Evolutionary conservation across 1,139 yeast genomes (phyloP).

Genomic region (Lodderomyces elongisporus): DNA sequence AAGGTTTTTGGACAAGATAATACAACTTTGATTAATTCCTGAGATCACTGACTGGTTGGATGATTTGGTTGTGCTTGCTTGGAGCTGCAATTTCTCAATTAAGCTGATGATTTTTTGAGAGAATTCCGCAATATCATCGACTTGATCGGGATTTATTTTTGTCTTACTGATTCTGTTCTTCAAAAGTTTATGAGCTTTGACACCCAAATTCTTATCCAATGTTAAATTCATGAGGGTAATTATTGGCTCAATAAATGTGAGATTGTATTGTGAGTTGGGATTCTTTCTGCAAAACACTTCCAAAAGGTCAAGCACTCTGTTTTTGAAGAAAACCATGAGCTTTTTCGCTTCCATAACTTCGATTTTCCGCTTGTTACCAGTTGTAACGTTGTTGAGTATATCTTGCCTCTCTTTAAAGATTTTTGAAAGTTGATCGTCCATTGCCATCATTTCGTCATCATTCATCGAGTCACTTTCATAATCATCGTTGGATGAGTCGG

Average conservation of each 20-base stretch:
- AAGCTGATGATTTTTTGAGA: constrained; percentile 19
- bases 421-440: constrained; percentile 77
- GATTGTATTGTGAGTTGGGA: constrained; percentile 36
- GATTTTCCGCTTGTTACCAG: constrained; percentile 64
- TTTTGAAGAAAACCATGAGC: constrained; percentile 74
- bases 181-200: constrained; percentile 68
- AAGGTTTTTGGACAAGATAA: constrained; percentile 57
- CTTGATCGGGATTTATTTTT: constrained; percentile 24
- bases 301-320: constrained; percentile 69
- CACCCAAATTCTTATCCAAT: constrained; percentile 62
- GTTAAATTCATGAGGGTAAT: constrained; percentile 60
- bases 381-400: constrained; percentile 43
- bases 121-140: constrained; percentile 12
- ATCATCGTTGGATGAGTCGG: constrained; percentile 24
- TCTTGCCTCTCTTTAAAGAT: constrained; percentile 80
- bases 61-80: constrained; percentile 36
- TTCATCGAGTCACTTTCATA: constrained; percentile 82
- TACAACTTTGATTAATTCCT: constrained; percentile 59
- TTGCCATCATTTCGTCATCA: constrained; percentile 95
- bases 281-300: constrained; percentile 54
- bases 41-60: constrained; percentile 47
- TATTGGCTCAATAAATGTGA: constrained; percentile 54
- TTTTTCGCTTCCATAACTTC: constrained; percentile 76
- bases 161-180: constrained; percentile 60
- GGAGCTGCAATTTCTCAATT: constrained; percentile 33